Evolutionary conservation across 1,284 basidiomycete species (phyloP).

Genomic region (Trichosporon coremiiforme): DNA sequence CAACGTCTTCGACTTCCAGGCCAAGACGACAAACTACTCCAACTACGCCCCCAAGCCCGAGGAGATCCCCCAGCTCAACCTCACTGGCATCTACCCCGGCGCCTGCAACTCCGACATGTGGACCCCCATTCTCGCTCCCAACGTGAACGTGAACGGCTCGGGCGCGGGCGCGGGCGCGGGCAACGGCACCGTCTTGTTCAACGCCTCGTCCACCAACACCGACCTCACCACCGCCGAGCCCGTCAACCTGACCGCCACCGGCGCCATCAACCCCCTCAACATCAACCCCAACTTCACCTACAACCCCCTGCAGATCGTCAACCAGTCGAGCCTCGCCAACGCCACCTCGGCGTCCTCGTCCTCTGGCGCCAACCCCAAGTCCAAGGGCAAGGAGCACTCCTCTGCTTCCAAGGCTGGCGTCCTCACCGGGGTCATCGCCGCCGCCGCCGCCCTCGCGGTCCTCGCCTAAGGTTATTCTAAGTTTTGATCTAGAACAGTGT

Average conservation of each 20-base stretch:
- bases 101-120: slow-evolving; percentile 37
- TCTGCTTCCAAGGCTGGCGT: neutral
- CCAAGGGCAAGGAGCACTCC: neutral
- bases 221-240: slow-evolving; percentile 29
- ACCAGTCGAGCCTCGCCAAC: slow-evolving; percentile 2
- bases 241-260: slow-evolving; percentile 39
- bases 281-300: slow-evolving; percentile 39
- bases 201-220: slow-evolving; percentile 27
- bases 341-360: neutral
- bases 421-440: neutral
- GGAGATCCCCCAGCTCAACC: slow-evolving; percentile 46
- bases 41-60: slow-evolving; percentile 42
- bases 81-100: slow-evolving; percentile 50
- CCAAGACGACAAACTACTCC: slow-evolving; percentile 37
- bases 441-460: neutral
- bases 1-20: slow-evolving; percentile 49
- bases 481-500: slow-evolving; percentile 5
- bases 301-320: slow-evolving; percentile 12
- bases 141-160: too few relatives aligned
- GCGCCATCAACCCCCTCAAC: slow-evolving; percentile 34
- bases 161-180: slow-evolving; percentile 50
- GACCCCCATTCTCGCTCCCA: slow-evolving; percentile 48
- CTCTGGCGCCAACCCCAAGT: neutral
- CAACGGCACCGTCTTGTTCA: slow-evolving; percentile 41
- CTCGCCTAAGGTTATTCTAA: neutral